Evolutionary conservation across 2,329 filamentous ascomycete species (phyloP).

Genomic region (Penicillium sclerotigenum): DNA sequence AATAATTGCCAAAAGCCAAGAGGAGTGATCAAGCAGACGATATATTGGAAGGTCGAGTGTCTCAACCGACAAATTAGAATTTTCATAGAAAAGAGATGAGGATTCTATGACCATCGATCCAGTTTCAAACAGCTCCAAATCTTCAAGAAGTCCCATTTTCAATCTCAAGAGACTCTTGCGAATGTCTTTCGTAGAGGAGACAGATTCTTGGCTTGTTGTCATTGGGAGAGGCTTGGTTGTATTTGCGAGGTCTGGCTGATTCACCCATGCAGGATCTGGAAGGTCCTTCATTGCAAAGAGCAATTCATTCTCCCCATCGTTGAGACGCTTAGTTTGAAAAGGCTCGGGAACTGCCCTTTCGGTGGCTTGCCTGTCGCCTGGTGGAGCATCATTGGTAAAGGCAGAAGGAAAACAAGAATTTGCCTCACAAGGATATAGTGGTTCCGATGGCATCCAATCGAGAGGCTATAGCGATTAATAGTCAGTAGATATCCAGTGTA

Average conservation of each 20-base stretch:
- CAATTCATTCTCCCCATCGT: neutral
- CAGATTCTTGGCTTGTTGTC: neutral
- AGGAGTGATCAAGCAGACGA: slow-evolving; percentile 17
- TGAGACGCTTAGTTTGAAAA: neutral
- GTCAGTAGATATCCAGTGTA: neutral
- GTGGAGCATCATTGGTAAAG: neutral
- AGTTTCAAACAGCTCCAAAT: slow-evolving; percentile 14
- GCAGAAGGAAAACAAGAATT: neutral
- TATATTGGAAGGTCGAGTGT: slow-evolving; percentile 18
- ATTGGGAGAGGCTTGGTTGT: neutral
- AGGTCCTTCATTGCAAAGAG: neutral
- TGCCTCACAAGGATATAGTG: neutral
- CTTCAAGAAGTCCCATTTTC: slow-evolving; percentile 13
- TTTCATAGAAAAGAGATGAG: neutral
- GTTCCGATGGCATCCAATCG: neutral
- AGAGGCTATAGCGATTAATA: neutral
- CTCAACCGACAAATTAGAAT: neutral
- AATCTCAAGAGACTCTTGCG: slow-evolving; percentile 12
- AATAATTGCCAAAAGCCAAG: slow-evolving; percentile 15
- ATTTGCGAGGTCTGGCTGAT: neutral
- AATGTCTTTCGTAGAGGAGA: neutral
- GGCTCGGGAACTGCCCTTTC: neutral
- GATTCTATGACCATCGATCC: neutral
- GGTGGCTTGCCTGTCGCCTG: neutral
- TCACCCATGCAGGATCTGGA: neutral